Conservation (phyloP, 192 early-diverging fungal species). For the Ambispora gerdemannii region DNA sequence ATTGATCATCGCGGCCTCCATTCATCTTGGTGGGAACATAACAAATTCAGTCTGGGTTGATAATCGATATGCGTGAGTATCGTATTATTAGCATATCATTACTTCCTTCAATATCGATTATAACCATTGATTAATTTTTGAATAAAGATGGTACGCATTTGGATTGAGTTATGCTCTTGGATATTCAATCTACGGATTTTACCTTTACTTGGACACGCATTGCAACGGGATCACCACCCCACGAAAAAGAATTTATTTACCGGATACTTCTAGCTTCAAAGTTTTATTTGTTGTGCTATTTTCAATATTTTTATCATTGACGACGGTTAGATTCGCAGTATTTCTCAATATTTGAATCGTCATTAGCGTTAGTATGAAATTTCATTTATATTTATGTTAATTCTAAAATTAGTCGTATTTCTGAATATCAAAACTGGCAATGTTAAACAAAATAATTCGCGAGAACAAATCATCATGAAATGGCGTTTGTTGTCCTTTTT, state of each 20-base stretch:
- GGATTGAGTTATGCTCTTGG: slow-evolving; percentile 35
- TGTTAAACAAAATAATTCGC: no score
- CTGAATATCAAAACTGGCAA: no score
- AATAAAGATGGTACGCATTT: slow-evolving; percentile 28
- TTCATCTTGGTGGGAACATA: slow-evolving; percentile 45
- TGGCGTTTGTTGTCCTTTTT: no score
- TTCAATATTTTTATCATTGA: slow-evolving; percentile 30
- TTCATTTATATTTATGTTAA: no score
- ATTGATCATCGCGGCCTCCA: slow-evolving; percentile 34
- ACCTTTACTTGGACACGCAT: slow-evolving; percentile 44
- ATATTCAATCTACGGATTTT: slow-evolving; percentile 39
- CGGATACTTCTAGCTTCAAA: slow-evolving; percentile 37
- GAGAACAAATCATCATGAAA: no score
- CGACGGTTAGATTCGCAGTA: slow-evolving; percentile 34
- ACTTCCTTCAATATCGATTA: neutral
- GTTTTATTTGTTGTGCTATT: slow-evolving; percentile 15
- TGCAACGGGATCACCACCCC: slow-evolving; percentile 22
- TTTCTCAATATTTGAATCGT: no score
- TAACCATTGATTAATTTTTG: neutral
- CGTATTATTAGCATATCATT: neutral
- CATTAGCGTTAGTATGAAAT: no score
- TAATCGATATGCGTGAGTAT: slow-evolving; percentile 33
- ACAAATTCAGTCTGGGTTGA: slow-evolving; percentile 38
- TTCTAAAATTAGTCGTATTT: no score
- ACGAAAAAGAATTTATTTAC: slow-evolving; percentile 40